Percentiles rank a stretch among this genome's conserved stretches.
These are phyloP conservation scores for Dipteronia dyeriana DNA, from an alignment of 345 rosid species.

Conservation along the genomic window DNA sequence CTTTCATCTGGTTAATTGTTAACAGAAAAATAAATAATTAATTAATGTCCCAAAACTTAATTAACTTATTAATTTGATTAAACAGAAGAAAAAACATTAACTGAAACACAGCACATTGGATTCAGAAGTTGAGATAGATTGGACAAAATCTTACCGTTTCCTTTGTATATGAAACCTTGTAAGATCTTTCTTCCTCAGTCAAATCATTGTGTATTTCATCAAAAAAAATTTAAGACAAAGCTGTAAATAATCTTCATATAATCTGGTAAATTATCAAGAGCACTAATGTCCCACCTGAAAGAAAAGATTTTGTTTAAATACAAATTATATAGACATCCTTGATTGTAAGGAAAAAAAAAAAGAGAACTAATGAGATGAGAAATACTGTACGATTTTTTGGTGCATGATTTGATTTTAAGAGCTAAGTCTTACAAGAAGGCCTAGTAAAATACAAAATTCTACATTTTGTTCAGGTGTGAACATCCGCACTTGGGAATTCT, in stretches of 20 bases:
- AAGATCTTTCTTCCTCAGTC: background rate
- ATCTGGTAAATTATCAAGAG: constrained; percentile 4
- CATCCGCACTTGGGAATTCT: too few species aligned
- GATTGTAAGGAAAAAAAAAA: too few species aligned
- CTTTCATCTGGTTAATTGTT: background rate
- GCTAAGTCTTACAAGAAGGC: too few species aligned
- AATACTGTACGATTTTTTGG: too few species aligned
- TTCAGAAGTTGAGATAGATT: too few species aligned
- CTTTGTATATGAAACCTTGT: background rate
- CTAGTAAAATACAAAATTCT: too few species aligned
- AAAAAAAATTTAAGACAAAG: background rate
- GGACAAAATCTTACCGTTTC: background rate
- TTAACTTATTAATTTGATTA: background rate
- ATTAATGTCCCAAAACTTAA: constrained; percentile 8
- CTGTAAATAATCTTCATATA: background rate
- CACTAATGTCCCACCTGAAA: constrained; percentile 11
- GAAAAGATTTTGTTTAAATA: background rate
- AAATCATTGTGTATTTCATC: background rate
- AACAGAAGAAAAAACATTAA: too few species aligned
- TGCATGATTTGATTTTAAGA: too few species aligned
- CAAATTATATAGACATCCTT: background rate
- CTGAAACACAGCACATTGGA: too few species aligned
- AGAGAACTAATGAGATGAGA: too few species aligned
- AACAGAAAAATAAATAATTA: background rate
- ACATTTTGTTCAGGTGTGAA: too few species aligned